Evolutionary conservation across 148 eudicot species (phyloP).

Genomic region (Selenicereus undatus): DNA sequence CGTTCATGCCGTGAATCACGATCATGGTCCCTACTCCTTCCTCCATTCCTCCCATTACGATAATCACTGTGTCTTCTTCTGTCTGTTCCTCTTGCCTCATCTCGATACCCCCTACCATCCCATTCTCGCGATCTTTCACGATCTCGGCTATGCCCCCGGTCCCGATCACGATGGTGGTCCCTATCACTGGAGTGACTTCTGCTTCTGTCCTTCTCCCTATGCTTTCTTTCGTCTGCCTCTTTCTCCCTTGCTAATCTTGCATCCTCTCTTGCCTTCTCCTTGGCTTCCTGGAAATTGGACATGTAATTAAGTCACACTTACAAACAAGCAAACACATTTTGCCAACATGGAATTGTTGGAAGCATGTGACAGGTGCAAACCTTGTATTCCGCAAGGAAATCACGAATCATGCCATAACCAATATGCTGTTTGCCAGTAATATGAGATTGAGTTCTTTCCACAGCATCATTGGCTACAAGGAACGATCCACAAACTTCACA

Average conservation of each 20-base stretch:
- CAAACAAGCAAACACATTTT: neutral
- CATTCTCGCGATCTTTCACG: conserved; percentile 50
- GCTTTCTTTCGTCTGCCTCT: conserved; percentile 73
- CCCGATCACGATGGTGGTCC: conserved; percentile 56
- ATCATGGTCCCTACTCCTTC: conserved; percentile 59
- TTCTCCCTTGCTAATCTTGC: conserved; percentile 80
- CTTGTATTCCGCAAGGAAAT: conserved; percentile 70
- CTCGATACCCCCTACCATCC: conserved; percentile 52
- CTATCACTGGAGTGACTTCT: conserved; percentile 77
- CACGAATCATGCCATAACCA: conserved; percentile 95
- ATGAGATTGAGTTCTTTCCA: conserved; percentile 97
- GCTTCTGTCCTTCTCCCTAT: conserved; percentile 64
- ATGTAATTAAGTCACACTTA: neutral
- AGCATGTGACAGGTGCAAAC: conserved; percentile 30
- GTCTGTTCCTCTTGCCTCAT: conserved; percentile 45
- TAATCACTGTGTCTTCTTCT: conserved; percentile 34
- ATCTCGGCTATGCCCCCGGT: conserved; percentile 44
- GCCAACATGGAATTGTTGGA: neutral
- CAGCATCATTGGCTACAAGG: conserved; percentile 86
- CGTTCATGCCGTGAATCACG: conserved; percentile 34
- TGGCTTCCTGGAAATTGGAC: conserved; percentile 51
- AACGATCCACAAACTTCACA: conserved; percentile 98
- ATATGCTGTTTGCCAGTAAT: conserved; percentile 95
- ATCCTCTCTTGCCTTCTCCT: conserved; percentile 88
- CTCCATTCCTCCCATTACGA: conserved; percentile 67